Conservation (phyloP, 2,329 filamentous ascomycete genomes). For the Colletotrichum trifolii region DNA sequence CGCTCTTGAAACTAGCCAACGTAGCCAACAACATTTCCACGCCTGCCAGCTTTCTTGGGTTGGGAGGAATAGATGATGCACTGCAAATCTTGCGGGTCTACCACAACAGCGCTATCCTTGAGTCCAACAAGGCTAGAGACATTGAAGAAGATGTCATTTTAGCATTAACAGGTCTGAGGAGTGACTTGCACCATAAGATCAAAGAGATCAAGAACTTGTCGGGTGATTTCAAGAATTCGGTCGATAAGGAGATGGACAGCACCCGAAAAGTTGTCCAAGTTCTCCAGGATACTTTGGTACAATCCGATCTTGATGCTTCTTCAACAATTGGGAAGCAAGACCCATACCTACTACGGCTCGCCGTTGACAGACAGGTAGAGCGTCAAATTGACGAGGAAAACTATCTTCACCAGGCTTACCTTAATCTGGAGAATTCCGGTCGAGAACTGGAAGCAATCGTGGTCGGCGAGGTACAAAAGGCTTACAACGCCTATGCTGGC, state of each 20-base stretch:
- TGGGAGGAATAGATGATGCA: conserved; percentile 89
- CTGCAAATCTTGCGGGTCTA: conserved; percentile 83
- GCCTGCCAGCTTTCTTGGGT: conserved; percentile 79
- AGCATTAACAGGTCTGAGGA: conserved; percentile 85
- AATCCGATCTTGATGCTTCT: conserved; percentile 81
- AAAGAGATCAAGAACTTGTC: conserved; percentile 97
- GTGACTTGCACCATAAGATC: conserved; percentile 93
- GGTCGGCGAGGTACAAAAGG: conserved; percentile 96
- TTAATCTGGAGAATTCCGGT: conserved; percentile 94
- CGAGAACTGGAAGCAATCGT: conserved; percentile 96
- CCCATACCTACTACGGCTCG: conserved; percentile 86
- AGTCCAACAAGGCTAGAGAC: conserved; percentile 88
- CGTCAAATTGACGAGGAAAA: conserved; percentile 97
- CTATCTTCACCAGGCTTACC: conserved; percentile 92
- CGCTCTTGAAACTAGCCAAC: conserved; percentile 83
- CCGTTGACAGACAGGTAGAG: conserved; percentile 90
- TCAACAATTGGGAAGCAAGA: conserved; percentile 87
- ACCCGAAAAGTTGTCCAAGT: conserved; percentile 83
- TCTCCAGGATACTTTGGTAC: conserved; percentile 83
- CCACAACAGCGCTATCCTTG: conserved; percentile 81
- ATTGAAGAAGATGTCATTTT: conserved; percentile 93
- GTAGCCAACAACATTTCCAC: conserved; percentile 83
- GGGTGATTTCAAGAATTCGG: conserved; percentile 95
- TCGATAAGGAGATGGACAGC: conserved; percentile 92
- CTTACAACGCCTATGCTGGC: conserved; percentile 91